Conservation (phyloP, 129 eudicot species). For the Kitagawia praeruptora region DNA sequence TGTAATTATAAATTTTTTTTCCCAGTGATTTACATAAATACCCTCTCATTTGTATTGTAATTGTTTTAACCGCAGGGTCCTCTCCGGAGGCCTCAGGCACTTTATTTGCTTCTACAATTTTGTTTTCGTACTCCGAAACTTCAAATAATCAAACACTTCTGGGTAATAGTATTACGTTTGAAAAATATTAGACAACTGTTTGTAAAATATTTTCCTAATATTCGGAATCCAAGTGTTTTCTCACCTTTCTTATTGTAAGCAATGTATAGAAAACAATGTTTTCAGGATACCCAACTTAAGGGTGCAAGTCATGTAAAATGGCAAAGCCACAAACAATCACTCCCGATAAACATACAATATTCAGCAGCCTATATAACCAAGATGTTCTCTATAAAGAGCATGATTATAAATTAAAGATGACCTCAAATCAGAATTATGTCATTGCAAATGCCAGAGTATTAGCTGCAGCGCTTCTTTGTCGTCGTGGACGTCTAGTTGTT, state of each 20-base stretch:
- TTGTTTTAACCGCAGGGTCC: too few species aligned
- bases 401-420: neutral
- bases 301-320: constrained; percentile 54
- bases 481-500: constrained; percentile 89
- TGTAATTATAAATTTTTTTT: too few species aligned
- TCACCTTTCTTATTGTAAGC: neutral
- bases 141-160: too few species aligned
- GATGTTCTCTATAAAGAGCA: constrained; percentile 1
- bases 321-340: constrained; percentile 30
- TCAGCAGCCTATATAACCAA: neutral
- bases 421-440: constrained; percentile 26
- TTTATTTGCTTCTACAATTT: too few species aligned
- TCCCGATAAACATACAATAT: neutral
- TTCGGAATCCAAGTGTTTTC: too few species aligned
- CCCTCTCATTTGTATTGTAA: too few species aligned
- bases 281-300: constrained; percentile 17
- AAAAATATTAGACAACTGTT: too few species aligned
- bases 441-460: constrained; percentile 48
- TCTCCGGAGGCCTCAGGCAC: too few species aligned
- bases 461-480: constrained; percentile 76
- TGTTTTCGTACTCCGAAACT: too few species aligned
- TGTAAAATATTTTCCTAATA: too few species aligned
- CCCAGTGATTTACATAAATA: too few species aligned
- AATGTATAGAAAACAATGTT: neutral
- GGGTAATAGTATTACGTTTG: too few species aligned